Percentiles rank a stretch among this genome's conserved stretches.
These are phyloP conservation scores for Triticum monococcum DNA, from an alignment of 176 grass and related monocot species.

Conservation along the genomic window DNA sequence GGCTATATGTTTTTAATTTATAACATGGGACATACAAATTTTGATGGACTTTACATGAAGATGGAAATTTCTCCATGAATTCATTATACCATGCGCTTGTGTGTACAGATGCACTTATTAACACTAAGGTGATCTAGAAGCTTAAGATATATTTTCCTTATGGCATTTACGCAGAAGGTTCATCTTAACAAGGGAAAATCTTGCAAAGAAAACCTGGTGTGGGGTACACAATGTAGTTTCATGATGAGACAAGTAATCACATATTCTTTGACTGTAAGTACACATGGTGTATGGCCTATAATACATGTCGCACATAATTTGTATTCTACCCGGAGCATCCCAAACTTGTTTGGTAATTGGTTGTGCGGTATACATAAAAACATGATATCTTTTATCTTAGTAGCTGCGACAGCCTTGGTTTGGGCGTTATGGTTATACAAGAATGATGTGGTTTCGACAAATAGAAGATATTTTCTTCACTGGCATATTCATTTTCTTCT, in stretches of 20 bases:
- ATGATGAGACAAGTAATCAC: not conserved
- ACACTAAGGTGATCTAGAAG: not conserved
- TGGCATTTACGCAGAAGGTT: not conserved
- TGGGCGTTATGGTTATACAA: not conserved
- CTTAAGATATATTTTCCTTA: not conserved
- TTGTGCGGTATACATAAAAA: not conserved
- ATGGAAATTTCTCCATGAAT: not conserved
- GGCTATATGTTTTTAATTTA: not conserved
- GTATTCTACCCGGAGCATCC: not conserved
- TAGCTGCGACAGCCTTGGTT: not conserved
- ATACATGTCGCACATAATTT: not conserved
- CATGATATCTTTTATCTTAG: not conserved
- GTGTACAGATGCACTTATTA: not conserved
- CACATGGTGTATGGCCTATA: not conserved
- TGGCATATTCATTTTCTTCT: not conserved
- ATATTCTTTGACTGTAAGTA: not conserved
- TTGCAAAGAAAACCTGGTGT: not conserved
- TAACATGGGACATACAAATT: not conserved
- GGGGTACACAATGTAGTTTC: not conserved
- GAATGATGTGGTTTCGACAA: not conserved
- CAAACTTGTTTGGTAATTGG: not conserved
- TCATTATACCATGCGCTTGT: not conserved
- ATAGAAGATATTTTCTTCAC: not conserved
- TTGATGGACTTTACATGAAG: not conserved
- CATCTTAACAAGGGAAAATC: not conserved